Percentiles rank a stretch among this genome's conserved stretches.
Evolutionary conservation across 352 stramenopile species (phyloP).

Genomic region (Phytophthora meadii): DNA sequence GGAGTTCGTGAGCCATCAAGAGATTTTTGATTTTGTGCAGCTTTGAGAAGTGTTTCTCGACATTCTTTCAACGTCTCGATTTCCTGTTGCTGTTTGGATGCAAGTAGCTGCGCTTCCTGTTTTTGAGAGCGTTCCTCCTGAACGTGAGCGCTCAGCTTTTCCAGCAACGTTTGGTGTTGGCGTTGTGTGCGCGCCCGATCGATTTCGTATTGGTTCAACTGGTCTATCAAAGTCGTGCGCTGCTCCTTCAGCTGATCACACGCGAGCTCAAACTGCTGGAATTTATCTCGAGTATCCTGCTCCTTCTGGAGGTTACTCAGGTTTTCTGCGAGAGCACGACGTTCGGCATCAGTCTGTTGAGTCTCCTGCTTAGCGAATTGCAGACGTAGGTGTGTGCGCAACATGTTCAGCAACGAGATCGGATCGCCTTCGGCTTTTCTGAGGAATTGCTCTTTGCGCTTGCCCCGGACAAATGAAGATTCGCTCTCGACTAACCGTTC

Average conservation of each 20-base stretch:
- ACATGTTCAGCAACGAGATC: slow-evolving; percentile 70
- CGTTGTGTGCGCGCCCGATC: slow-evolving; percentile 34
- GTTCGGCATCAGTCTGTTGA: slow-evolving; percentile 36
- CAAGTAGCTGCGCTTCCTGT: slow-evolving; percentile 15
- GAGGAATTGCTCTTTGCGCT: slow-evolving; percentile 65
- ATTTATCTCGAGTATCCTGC: slow-evolving; percentile 39
- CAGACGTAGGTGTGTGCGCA: slow-evolving; percentile 74
- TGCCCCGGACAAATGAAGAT: slow-evolving; percentile 47
- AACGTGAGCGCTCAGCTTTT: slow-evolving; percentile 35
- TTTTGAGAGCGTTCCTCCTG: slow-evolving; percentile 20
- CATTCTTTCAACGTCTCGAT: slow-evolving; percentile 24
- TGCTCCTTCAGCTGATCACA: slow-evolving; percentile 36
- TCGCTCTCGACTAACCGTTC: slow-evolving; percentile 29
- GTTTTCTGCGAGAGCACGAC: slow-evolving; percentile 33
- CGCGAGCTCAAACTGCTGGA: slow-evolving; percentile 43
- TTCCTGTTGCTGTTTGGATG: slow-evolving; percentile 29
- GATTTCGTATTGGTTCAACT: slow-evolving; percentile 40
- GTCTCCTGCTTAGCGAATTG: slow-evolving; percentile 61
- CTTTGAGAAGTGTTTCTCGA: slow-evolving; percentile 17
- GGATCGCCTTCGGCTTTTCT: slow-evolving; percentile 67
- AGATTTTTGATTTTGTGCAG: slow-evolving; percentile 20
- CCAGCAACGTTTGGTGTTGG: slow-evolving; percentile 46
- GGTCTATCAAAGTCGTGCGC: slow-evolving; percentile 31
- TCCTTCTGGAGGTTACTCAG: slow-evolving; percentile 49
- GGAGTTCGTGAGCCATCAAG: slow-evolving; percentile 3